Evolutionary conservation across 129 eudicot genomes (phyloP).

Genomic region (Silybum marianum): DNA sequence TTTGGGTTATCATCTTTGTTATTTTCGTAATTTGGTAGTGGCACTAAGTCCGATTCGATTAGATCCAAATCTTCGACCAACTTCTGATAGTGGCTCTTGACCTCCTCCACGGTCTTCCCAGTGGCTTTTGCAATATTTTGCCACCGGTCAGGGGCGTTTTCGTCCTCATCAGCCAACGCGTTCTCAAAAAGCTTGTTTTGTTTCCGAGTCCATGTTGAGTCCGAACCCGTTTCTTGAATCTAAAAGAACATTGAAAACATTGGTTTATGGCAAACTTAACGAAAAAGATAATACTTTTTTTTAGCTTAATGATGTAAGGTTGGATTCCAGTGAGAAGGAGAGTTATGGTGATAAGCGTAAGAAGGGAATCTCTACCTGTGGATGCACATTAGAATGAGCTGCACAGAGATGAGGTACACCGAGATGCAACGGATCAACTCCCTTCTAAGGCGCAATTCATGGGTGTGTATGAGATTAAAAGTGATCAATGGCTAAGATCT

Average conservation of each 20-base stretch:
- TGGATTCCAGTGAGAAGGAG: too few relatives aligned
- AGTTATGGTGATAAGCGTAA: too few relatives aligned
- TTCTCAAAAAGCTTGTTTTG: slow-evolving; percentile 75
- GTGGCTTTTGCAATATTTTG: slow-evolving; percentile 50
- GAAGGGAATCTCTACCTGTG: too few relatives aligned
- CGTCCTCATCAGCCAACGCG: slow-evolving; percentile 55
- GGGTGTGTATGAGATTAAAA: too few relatives aligned
- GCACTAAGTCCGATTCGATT: slow-evolving; percentile 59
- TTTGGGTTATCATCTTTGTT: not conserved
- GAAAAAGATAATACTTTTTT: too few relatives aligned
- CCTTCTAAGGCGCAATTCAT: too few relatives aligned
- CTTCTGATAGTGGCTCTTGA: slow-evolving; percentile 55
- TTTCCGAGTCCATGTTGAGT: slow-evolving; percentile 52
- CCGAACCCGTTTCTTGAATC: slow-evolving; percentile 54
- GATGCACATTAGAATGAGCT: too few relatives aligned
- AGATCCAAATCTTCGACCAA: slow-evolving; percentile 55
- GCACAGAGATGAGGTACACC: too few relatives aligned
- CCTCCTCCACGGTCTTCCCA: slow-evolving; percentile 68
- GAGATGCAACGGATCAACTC: too few relatives aligned
- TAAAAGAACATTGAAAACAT: not conserved
- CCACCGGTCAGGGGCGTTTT: slow-evolving; percentile 69
- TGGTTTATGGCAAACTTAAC: too few relatives aligned
- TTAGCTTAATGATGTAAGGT: too few relatives aligned
- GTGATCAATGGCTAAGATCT: too few relatives aligned
- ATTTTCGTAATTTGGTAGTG: slow-evolving; percentile 46